These are phyloP conservation scores for Protomyces macrosporus DNA, from an alignment of 1,139 yeast genomes.

Conservation along the genomic window DNA sequence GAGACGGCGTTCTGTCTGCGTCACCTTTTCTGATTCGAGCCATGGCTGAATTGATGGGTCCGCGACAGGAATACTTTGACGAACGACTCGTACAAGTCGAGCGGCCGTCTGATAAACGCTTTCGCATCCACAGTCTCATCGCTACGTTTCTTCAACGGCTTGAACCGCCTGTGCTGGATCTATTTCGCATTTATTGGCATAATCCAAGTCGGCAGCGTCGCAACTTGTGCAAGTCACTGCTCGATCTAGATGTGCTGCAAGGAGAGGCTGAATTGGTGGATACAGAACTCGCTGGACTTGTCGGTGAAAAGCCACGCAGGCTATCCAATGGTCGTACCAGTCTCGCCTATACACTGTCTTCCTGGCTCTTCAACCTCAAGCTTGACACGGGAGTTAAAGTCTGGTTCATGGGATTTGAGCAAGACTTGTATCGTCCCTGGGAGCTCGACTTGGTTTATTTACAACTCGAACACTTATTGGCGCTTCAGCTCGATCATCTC, in stretches of 20 bases:
- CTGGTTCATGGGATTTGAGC: constrained; percentile 68
- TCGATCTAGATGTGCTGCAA: constrained; percentile 75
- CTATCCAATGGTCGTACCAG: constrained; percentile 26
- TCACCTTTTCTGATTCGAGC: constrained; percentile 2
- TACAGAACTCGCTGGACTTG: constrained; percentile 1
- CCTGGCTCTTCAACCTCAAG: constrained; percentile 64
- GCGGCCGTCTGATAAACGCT: constrained; percentile 3
- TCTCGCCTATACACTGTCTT: constrained; percentile 52
- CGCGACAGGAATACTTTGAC: constrained; percentile 17
- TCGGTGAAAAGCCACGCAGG: not conserved
- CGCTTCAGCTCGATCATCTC: constrained; percentile 6
- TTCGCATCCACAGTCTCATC: constrained; percentile 2
- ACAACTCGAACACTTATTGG: constrained; percentile 41
- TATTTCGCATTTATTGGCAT: constrained; percentile 55
- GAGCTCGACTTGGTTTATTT: constrained; percentile 67
- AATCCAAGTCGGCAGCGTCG: constrained; percentile 84
- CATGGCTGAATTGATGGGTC: constrained; percentile 15
- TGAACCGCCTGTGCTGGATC: constrained; percentile 35
- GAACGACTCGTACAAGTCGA: constrained; percentile 2
- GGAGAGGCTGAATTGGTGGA: constrained; percentile 40
- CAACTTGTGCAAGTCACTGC: constrained; percentile 51
- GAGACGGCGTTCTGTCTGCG: not conserved
- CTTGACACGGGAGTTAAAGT: constrained; percentile 65
- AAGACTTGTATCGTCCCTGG: constrained; percentile 66
- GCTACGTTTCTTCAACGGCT: not conserved